A percentile compares a stretch with the other conserved stretches of the same genome.
These are phyloP conservation scores for Diaporthe vaccinii DNA, from an alignment of 2,329 filamentous ascomycete species.

Conservation along the genomic window DNA sequence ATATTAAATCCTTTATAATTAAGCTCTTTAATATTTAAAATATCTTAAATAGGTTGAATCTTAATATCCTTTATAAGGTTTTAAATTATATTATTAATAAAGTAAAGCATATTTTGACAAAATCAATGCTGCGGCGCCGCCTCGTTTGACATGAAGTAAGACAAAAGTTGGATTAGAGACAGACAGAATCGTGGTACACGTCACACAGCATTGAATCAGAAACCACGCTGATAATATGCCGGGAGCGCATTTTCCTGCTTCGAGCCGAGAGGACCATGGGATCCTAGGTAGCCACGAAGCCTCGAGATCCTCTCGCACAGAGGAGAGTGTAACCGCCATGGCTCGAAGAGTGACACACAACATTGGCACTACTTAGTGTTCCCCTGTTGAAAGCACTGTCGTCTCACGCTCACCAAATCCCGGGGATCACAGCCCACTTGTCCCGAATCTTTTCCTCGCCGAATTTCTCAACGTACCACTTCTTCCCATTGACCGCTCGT, in stretches of 20 bases:
- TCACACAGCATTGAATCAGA: background rate
- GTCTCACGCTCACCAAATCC: slow-evolving; percentile 53
- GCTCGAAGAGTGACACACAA: background rate
- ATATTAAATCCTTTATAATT: too few species aligned
- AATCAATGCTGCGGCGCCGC: background rate
- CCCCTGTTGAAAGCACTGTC: background rate
- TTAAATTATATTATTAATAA: too few species aligned
- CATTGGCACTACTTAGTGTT: background rate
- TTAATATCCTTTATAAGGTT: too few species aligned
- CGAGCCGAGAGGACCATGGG: background rate
- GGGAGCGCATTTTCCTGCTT: background rate
- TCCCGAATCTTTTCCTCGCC: slow-evolving; percentile 83
- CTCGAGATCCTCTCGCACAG: too few species aligned
- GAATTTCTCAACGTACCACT: slow-evolving; percentile 92
- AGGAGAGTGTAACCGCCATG: background rate
- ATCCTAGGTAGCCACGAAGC: background rate
- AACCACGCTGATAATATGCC: background rate
- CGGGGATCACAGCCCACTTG: slow-evolving; percentile 78
- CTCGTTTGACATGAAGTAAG: background rate
- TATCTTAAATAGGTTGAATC: too few species aligned
- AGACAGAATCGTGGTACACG: background rate
- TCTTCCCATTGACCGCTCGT: slow-evolving; percentile 81
- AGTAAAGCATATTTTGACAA: background rate
- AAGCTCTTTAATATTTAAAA: too few species aligned
- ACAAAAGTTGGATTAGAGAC: background rate